Evolutionary conservation across 1,284 basidiomycete species (phyloP).

Genomic region (Porodaedalea pini): DNA sequence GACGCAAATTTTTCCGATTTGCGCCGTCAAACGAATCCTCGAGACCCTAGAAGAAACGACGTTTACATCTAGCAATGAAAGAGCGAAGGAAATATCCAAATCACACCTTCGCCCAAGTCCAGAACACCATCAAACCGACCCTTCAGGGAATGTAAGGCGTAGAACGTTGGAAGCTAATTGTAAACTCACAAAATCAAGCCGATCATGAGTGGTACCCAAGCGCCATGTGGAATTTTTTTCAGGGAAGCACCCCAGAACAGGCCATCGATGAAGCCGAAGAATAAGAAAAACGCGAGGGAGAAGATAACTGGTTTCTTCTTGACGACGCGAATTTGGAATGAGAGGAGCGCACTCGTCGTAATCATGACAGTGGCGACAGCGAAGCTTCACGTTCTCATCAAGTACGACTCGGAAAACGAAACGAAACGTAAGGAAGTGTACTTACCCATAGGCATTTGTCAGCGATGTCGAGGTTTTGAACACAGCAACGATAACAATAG

Average conservation of each 20-base stretch:
- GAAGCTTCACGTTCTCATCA: too few relatives aligned
- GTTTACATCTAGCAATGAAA: not conserved
- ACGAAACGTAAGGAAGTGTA: too few relatives aligned
- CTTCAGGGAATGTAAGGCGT: constrained; percentile 28
- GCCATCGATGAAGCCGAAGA: constrained; percentile 61
- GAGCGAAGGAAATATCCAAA: constrained; percentile 1
- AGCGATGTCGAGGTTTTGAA: constrained; percentile 51
- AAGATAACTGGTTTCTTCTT: constrained; percentile 47
- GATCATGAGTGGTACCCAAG: constrained; percentile 61
- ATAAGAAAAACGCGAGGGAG: constrained; percentile 45
- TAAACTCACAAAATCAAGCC: constrained; percentile 45
- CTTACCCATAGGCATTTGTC: constrained; percentile 49
- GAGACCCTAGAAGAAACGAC: constrained; percentile 37
- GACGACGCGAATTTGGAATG: constrained; percentile 55
- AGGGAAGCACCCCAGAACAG: constrained; percentile 62
- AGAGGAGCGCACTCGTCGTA: constrained; percentile 52
- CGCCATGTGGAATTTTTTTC: constrained; percentile 58
- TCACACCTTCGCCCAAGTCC: constrained; percentile 57
- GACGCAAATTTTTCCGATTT: constrained; percentile 51
- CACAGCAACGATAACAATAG: constrained; percentile 53
- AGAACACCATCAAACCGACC: constrained; percentile 49
- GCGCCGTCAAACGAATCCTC: constrained; percentile 57
- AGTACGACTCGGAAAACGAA: too few relatives aligned
- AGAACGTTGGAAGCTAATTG: not conserved
- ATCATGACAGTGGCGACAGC: constrained; percentile 65